Evolutionary conservation across 495 filamentous ascomycete genomes (phyloP), one percentile per base, ranked within the genome.

Genomic region (Patellaria atrata): DNA sequence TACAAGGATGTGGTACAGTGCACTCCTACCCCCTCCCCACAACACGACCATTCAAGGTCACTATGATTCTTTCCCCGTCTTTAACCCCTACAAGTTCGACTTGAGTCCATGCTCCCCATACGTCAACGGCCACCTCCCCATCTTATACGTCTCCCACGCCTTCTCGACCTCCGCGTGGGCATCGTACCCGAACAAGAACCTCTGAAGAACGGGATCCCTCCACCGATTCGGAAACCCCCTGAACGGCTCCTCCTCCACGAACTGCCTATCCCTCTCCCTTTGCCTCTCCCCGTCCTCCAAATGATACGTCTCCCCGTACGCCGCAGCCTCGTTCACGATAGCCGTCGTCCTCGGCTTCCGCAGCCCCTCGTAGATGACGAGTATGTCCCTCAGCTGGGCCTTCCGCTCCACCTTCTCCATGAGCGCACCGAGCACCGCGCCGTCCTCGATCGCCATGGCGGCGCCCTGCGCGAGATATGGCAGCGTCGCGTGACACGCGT

Each of bases 281-380:
- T 77, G 73, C 26, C 55, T 56, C n/a, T 58, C 52, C 0, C 72
- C 71, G 40, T 77, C 63, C 6, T 47, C 53, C 38, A 79, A 40
- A 43, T 79, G 75, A 41, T 71, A 75, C 24, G 69, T 61, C 27
- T 74, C 59, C 30, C 73, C 50, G 60, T 74, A 50, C 23, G 43
- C 56, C 19, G 65, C 66, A 0, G 59, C 63, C 39, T 67, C 68
- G 33, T 59, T 53, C 13, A 69, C 70, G 43, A 75, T 68, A 28
- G 51, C 56, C 10, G 71, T 68, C 3, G 73, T 70, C 27, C 77
- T 50, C 13, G 59, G 58, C 55, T 78, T 80, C 21, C 77, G 59
- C 39, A 77, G 43, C 8, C 49, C 54, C 51, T 82, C 69, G 43
- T 79, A 82, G 17, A 71, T 39, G 14, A 52, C 54, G 20, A 76